Conservation (phyloP, 129 eudicot species). For the Flaveria linearis region DNA sequence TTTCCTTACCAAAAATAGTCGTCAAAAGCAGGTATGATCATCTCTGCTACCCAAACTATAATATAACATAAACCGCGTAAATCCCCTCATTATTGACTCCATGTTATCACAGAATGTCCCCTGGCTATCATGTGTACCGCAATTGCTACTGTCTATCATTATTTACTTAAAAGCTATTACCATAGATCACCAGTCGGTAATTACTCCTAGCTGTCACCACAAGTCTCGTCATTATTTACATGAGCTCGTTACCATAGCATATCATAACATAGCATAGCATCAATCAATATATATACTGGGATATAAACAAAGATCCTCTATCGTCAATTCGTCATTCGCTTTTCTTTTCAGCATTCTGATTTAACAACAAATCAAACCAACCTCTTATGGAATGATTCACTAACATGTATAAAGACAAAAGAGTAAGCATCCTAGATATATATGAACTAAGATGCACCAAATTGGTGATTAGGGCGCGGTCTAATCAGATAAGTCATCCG, state of each 20-base stretch:
- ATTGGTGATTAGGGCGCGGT: neutral
- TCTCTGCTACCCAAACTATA: neutral
- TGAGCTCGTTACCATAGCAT: neutral
- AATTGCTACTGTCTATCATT: neutral
- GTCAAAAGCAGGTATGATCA: neutral
- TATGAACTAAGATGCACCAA: slow-evolving; percentile 9
- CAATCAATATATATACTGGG: neutral
- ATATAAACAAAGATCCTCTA: slow-evolving; percentile 3
- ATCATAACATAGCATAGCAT: no score
- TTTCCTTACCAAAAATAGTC: neutral
- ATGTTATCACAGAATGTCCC: neutral
- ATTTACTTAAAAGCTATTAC: neutral
- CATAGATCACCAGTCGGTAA: neutral
- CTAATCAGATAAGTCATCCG: neutral
- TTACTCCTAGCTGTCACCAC: slow-evolving; percentile 1
- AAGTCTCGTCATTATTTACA: neutral
- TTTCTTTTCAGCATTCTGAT: neutral
- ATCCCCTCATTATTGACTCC: neutral
- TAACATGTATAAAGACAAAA: slow-evolving; percentile 13
- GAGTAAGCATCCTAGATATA: neutral
- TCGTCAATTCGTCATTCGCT: neutral
- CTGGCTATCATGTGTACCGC: neutral
- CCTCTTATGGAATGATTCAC: neutral
- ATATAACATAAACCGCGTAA: neutral
- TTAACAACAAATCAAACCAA: neutral